These are phyloP conservation scores for Ogataea zsoltii DNA, from an alignment of 805 yeast genomes.

Conservation along the genomic window DNA sequence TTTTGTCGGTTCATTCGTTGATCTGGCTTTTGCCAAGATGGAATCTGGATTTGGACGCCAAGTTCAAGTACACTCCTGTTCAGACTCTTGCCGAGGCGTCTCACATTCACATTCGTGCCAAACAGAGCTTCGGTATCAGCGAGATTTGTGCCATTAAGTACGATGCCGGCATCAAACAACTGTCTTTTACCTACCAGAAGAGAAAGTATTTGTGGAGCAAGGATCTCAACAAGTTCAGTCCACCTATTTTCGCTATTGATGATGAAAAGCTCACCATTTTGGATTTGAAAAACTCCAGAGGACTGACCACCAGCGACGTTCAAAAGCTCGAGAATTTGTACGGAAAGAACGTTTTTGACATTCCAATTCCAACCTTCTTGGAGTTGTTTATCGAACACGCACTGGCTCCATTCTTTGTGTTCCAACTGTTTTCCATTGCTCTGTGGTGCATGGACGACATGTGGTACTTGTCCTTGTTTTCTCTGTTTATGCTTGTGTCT, in stretches of 20 bases:
- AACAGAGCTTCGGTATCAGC: constrained; percentile 83
- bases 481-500: constrained; percentile 86
- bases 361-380: constrained; percentile 88
- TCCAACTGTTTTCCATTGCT: constrained; percentile 93
- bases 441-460: constrained; percentile 95
- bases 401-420: constrained; percentile 95
- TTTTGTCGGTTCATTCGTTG: constrained; percentile 71
- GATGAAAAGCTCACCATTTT: constrained; percentile 59
- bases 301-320: constrained; percentile 33
- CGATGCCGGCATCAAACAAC: constrained; percentile 53
- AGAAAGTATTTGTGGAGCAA: constrained; percentile 78
- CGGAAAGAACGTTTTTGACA: constrained; percentile 88
- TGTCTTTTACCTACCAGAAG: constrained; percentile 84
- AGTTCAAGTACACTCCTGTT: constrained; percentile 65
- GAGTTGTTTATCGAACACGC: constrained; percentile 97
- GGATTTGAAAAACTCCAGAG: constrained; percentile 50
- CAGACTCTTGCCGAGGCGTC: constrained; percentile 60
- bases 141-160: constrained; percentile 69
- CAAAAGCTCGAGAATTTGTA: constrained; percentile 54
- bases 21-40: constrained; percentile 92
- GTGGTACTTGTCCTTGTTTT: constrained; percentile 93
- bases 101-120: constrained; percentile 74
- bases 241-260: constrained; percentile 79
- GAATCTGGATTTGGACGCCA: constrained; percentile 71
- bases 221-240: constrained; percentile 58